These are phyloP conservation scores for Carex kokanica DNA, from an alignment of 176 grass and related monocot species.

Conservation along the genomic window DNA sequence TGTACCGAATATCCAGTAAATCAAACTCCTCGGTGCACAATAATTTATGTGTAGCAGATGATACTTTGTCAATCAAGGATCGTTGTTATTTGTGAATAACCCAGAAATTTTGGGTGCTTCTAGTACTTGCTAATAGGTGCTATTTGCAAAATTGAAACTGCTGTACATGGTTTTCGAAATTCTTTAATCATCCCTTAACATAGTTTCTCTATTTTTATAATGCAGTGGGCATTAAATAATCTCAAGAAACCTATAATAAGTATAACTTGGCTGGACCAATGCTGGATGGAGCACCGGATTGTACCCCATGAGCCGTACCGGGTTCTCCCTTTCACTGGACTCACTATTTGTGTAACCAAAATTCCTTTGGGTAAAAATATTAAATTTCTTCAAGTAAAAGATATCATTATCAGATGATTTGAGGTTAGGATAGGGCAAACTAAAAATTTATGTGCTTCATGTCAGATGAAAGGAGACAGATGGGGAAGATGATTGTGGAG, in stretches of 20 bases:
- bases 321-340: slow-evolving; percentile 83
- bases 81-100: not conserved
- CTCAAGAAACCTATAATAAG: slow-evolving; percentile 84
- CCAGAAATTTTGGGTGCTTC: not conserved
- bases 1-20: not conserved
- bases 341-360: slow-evolving; percentile 87
- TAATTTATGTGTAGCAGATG: not conserved
- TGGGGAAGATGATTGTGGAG: slow-evolving; percentile 62
- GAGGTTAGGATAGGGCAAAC: slow-evolving; percentile 22
- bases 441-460: slow-evolving; percentile 10
- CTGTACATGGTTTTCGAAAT: not conserved
- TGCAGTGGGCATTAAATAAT: slow-evolving; percentile 71
- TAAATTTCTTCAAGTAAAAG: slow-evolving; percentile 15
- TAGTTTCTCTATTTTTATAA: slow-evolving; percentile 29
- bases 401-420: slow-evolving; percentile 14
- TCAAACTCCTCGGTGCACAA: not conserved
- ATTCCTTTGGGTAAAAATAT: slow-evolving; percentile 47
- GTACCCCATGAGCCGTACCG: slow-evolving; percentile 88
- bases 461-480: slow-evolving; percentile 66
- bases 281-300: slow-evolving; percentile 89
- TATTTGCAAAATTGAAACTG: slow-evolving; percentile 3
- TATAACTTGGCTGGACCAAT: slow-evolving; percentile 71
- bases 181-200: slow-evolving; percentile 5
- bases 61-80: not conserved
- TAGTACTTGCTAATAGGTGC: not conserved